phyloP scores from a whole-genome alignment of 2,329 filamentous ascomycete genomes.

The Sporothrix mexicana region DNA sequence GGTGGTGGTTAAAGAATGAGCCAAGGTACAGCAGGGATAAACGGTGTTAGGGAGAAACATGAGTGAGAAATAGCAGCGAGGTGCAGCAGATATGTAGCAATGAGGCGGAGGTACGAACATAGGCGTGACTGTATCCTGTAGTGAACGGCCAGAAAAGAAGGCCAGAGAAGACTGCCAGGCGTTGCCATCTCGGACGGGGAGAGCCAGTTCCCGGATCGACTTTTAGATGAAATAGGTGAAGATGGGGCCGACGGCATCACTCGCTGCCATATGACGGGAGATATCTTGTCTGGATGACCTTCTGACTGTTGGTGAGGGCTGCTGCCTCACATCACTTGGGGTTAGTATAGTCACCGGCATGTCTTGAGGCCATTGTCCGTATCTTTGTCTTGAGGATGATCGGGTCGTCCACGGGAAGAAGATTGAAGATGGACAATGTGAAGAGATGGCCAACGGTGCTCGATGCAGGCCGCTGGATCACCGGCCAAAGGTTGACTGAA shows the following conservation, averaged over 20 bases:
- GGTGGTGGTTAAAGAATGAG: neutral
- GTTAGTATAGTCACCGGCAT: neutral
- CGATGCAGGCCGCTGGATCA: neutral
- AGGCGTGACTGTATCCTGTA: neutral
- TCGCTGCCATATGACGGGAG: neutral
- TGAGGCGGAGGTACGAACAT: slow-evolving; percentile 20
- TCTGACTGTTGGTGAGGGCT: too few species aligned
- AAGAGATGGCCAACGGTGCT: neutral
- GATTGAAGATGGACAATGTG: neutral
- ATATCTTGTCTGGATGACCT: too few species aligned
- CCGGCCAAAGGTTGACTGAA: neutral
- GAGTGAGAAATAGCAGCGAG: neutral
- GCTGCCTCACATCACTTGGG: neutral
- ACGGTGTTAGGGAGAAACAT: neutral
- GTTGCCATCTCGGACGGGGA: neutral
- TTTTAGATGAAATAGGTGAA: neutral
- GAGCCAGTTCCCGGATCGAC: neutral
- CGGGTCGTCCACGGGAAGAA: neutral
- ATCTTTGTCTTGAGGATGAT: neutral
- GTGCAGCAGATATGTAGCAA: slow-evolving; percentile 14
- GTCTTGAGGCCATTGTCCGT: neutral
- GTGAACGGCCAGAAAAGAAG: slow-evolving; percentile 16
- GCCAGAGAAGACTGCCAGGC: neutral
- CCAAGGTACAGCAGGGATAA: neutral
- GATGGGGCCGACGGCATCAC: neutral